These are phyloP conservation scores for Tulasnella sp. DNA, from an alignment of 768 basidiomycete genomes.

Conservation along the genomic window DNA sequence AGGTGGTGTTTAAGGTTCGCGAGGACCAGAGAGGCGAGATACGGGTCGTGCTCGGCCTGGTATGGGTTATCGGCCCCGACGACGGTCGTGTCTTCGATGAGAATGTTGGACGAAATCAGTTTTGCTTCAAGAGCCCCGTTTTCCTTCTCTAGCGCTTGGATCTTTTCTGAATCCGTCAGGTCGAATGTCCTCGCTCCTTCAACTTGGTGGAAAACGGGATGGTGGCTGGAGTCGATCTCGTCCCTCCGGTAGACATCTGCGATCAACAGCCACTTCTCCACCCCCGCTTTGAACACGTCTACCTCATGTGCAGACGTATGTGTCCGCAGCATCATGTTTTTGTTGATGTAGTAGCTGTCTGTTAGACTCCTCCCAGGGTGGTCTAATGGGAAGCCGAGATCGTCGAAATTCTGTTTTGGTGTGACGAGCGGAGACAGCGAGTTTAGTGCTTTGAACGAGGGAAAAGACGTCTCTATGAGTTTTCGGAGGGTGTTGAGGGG, in stretches of 20 bases:
- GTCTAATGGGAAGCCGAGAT: slow-evolving; percentile 83
- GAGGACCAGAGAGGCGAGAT: slow-evolving; percentile 58
- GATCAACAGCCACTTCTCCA: slow-evolving; percentile 77
- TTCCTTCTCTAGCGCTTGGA: slow-evolving; percentile 51
- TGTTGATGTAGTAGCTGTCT: slow-evolving; percentile 95
- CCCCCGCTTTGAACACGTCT: slow-evolving; percentile 62
- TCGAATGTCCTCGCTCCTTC: slow-evolving; percentile 80
- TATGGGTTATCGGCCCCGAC: slow-evolving; percentile 64
- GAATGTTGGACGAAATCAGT: slow-evolving; percentile 59
- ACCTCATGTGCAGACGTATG: slow-evolving; percentile 99
- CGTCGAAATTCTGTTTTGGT: slow-evolving; percentile 88
- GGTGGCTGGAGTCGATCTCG: slow-evolving; percentile 94
- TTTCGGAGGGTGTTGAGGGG: slow-evolving; percentile 76
- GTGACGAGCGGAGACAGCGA: slow-evolving; percentile 83
- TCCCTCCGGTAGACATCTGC: slow-evolving; percentile 97
- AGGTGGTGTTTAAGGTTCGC: slow-evolving; percentile 80
- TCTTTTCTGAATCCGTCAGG: slow-evolving; percentile 28
- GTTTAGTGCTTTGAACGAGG: slow-evolving; percentile 55
- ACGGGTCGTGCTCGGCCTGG: slow-evolving; percentile 65
- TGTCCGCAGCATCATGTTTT: slow-evolving; percentile 81
- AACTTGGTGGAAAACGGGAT: slow-evolving; percentile 98
- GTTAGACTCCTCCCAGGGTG: slow-evolving; percentile 84
- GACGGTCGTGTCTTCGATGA: slow-evolving; percentile 77
- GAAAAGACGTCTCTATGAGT: slow-evolving; percentile 76
- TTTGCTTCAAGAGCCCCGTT: slow-evolving; percentile 49